phyloP scores from a whole-genome alignment of 495 filamentous ascomycete genomes.

The Daldinia caldariorum region DNA sequence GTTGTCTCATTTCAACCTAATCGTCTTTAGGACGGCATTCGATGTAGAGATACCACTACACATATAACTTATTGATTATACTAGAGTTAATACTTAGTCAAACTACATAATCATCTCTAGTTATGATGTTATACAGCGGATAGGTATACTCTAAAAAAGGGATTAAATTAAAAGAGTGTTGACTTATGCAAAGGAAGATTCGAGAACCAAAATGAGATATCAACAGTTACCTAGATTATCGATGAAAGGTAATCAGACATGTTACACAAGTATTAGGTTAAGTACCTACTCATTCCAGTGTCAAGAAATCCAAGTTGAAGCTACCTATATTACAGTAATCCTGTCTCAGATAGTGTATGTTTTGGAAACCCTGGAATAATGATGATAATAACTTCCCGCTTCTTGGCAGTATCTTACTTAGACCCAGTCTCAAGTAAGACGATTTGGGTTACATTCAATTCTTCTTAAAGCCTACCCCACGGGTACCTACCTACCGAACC shows the following conservation, averaged over 20 bases:
- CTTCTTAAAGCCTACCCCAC: not conserved
- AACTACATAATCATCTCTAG: not conserved
- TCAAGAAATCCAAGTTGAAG: no score
- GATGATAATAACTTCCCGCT: not conserved
- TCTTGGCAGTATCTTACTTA: not conserved
- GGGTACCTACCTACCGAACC: not conserved
- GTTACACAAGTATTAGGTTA: no score
- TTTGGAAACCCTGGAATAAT: not conserved
- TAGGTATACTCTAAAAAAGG: not conserved
- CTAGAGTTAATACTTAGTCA: not conserved
- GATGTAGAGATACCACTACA: not conserved
- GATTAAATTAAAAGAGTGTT: not conserved
- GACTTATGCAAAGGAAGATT: not conserved
- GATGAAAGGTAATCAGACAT: no score
- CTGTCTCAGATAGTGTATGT: no score
- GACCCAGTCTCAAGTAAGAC: not conserved
- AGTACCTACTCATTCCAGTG: no score
- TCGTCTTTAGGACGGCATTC: not conserved
- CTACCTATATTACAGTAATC: no score
- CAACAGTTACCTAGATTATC: conserved; percentile 10
- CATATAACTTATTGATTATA: not conserved
- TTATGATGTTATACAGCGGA: not conserved
- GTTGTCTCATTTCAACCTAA: not conserved
- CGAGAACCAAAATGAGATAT: conserved; percentile 1
- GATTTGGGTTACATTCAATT: not conserved